Evolutionary conservation across 192 early-diverging fungal genomes (phyloP).

Genomic region (Rhizoclosmatium globosum): DNA sequence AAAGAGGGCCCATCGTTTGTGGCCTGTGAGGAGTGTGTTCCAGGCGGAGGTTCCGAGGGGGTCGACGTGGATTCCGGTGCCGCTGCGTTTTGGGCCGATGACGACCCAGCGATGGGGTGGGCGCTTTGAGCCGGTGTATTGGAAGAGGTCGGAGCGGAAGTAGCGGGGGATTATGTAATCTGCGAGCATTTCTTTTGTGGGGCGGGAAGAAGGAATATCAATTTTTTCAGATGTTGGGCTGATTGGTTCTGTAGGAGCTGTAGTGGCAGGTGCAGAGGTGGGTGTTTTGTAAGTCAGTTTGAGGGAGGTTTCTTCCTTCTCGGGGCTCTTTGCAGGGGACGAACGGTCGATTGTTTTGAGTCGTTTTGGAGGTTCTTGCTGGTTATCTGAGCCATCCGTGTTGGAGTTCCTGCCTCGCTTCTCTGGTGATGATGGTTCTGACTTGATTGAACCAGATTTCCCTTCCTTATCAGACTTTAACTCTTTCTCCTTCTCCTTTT

Average conservation of each 20-base stretch:
- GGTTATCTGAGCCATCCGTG: background rate
- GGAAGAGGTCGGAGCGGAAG: conserved; percentile 78
- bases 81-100: conserved; percentile 72
- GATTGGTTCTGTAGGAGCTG: background rate
- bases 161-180: conserved; percentile 76
- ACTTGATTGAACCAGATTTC: too few species aligned
- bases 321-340: background rate
- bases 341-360: background rate
- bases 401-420: background rate
- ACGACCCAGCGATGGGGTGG: conserved; percentile 85
- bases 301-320: background rate
- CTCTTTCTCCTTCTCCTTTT: conserved; percentile 4
- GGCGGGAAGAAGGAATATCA: conserved; percentile 25
- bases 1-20: conserved; percentile 81
- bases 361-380: background rate
- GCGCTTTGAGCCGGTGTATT: conserved; percentile 62
- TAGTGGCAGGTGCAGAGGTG: background rate
- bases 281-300: background rate
- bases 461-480: background rate
- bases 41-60: conserved; percentile 84
- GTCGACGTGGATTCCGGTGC: conserved; percentile 75
- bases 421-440: background rate
- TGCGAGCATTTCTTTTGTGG: conserved; percentile 52
- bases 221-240: conserved; percentile 20
- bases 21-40: conserved; percentile 76